phyloP scores from a whole-genome alignment of 441 rosid species.

The Melastoma candidum region DNA sequence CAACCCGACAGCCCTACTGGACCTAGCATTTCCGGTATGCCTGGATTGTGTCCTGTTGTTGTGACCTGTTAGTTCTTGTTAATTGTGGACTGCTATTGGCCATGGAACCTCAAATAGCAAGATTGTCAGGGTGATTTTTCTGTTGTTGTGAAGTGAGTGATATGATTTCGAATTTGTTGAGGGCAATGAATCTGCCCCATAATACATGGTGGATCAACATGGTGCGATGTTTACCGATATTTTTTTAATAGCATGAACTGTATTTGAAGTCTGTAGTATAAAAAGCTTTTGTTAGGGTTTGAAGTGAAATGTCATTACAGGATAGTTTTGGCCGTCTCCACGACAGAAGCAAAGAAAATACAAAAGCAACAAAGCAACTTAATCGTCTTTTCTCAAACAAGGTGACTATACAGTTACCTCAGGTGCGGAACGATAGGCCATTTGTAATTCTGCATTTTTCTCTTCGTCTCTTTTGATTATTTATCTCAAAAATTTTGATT shows the following conservation, averaged over 20 bases:
- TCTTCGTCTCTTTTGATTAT: neutral
- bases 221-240: no score
- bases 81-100: no score
- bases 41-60: neutral
- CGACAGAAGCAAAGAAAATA: conserved; percentile 86
- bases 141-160: no score
- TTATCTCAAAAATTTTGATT: neutral
- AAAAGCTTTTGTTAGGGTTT: neutral
- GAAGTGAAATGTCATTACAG: conserved; percentile 29
- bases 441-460: neutral
- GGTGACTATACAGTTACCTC: conserved; percentile 93
- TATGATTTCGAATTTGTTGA: no score
- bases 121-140: no score
- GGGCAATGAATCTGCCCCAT: no score
- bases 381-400: conserved; percentile 91
- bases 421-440: conserved; percentile 35
- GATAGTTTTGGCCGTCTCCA: conserved; percentile 84
- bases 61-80: no score
- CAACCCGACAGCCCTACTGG: conserved; percentile 89
- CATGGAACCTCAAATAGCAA: no score
- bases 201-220: no score
- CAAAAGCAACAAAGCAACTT: conserved; percentile 86
- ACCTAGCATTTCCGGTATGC: conserved; percentile 89
- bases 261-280: neutral
- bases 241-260: no score